Conservation (phyloP, 2,329 filamentous ascomycete species). For the Penicillium sp. region DNA sequence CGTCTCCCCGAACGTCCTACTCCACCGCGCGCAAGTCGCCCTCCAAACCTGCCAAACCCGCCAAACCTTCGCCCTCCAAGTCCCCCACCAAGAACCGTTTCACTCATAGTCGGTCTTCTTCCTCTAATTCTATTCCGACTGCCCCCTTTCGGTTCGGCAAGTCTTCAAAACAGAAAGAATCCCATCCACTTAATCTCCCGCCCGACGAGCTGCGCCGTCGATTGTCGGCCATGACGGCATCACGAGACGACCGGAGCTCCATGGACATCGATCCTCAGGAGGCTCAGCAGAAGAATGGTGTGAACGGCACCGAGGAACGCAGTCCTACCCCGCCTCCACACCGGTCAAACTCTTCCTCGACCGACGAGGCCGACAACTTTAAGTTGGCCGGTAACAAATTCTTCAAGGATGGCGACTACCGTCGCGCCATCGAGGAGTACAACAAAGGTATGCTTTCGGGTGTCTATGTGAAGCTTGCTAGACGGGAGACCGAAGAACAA, state of each 20-base stretch:
- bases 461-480: neutral
- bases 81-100: constrained; percentile 25
- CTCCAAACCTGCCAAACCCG: constrained; percentile 11
- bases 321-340: constrained; percentile 47
- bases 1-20: constrained; percentile 27
- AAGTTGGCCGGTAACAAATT: constrained; percentile 93
- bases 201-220: constrained; percentile 77
- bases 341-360: constrained; percentile 45
- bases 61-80: constrained; percentile 15
- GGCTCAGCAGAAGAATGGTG: constrained; percentile 36
- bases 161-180: constrained; percentile 50
- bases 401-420: constrained; percentile 91
- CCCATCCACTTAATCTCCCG: constrained; percentile 82
- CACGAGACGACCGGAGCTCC: constrained; percentile 50
- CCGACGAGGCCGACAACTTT: constrained; percentile 80
- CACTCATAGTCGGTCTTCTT: constrained; percentile 32
- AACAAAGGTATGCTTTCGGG: constrained; percentile 68
- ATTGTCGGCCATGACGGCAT: constrained; percentile 54
- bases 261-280: constrained; percentile 72
- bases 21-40: constrained; percentile 33
- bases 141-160: constrained; percentile 32
- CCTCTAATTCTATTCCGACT: constrained; percentile 26
- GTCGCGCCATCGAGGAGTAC: constrained; percentile 84
- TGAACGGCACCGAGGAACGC: constrained; percentile 31
- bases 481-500: neutral